phyloP scores from a whole-genome alignment of 176 grass and related monocot species.

The Eremochloa ophiuroides region DNA sequence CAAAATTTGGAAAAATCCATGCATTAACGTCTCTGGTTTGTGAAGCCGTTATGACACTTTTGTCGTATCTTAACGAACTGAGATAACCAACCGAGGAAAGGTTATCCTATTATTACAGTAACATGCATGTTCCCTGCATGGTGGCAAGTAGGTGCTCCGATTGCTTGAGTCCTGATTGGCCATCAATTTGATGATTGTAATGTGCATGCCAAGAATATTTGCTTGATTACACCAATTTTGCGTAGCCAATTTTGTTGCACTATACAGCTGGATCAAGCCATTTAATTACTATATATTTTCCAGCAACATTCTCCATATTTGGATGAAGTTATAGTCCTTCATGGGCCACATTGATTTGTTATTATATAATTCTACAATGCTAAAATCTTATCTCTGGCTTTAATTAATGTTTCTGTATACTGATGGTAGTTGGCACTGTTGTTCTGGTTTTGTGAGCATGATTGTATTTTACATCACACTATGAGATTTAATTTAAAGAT shows the following conservation, averaged over 20 bases:
- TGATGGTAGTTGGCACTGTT: background rate
- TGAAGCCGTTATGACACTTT: too few relatives aligned
- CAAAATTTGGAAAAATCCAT: background rate
- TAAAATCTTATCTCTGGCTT: background rate
- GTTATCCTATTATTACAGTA: too few relatives aligned
- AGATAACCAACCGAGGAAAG: too few relatives aligned
- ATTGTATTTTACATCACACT: background rate
- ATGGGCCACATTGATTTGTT: background rate
- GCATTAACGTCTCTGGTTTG: background rate
- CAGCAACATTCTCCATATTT: background rate
- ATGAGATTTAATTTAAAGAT: background rate
- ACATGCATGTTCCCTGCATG: background rate
- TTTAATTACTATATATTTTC: slow-evolving; percentile 3
- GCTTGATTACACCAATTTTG: background rate
- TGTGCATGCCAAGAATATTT: background rate
- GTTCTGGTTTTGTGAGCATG: background rate
- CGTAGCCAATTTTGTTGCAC: background rate
- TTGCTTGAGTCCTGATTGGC: background rate
- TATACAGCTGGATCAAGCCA: slow-evolving; percentile 21
- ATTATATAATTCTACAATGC: background rate
- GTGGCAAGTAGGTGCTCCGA: background rate
- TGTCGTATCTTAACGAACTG: too few relatives aligned
- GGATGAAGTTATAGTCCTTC: background rate
- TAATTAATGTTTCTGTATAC: background rate
- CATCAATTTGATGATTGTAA: background rate